Evolutionary conservation across 495 filamentous ascomycete genomes (phyloP).

Genomic region (Letharia lupina): DNA sequence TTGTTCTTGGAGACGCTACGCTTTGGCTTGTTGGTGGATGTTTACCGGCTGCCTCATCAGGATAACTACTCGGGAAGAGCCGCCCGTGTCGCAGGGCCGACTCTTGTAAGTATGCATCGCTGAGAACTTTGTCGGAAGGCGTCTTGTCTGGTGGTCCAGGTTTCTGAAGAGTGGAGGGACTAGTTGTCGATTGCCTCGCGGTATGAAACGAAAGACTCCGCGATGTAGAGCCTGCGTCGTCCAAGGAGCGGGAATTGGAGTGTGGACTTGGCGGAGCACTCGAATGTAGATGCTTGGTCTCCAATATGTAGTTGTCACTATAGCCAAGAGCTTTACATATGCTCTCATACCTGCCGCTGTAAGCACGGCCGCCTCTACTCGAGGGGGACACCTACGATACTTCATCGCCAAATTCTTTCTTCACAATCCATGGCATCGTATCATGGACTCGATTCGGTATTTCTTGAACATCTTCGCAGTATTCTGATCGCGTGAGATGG

Average conservation of each 20-base stretch:
- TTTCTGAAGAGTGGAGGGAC: neutral
- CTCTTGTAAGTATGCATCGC: neutral
- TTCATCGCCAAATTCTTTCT: neutral
- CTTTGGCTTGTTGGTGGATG: neutral
- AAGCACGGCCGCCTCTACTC: neutral
- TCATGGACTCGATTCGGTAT: neutral
- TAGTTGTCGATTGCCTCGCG: neutral
- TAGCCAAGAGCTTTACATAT: neutral
- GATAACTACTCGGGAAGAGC: no score
- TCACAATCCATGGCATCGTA: neutral
- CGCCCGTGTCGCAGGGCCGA: neutral
- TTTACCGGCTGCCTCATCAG: neutral
- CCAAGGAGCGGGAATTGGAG: neutral
- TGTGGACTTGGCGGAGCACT: neutral
- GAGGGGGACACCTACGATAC: neutral
- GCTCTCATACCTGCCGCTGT: neutral
- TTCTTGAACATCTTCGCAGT: neutral
- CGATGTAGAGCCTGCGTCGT: neutral
- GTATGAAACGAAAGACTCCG: neutral
- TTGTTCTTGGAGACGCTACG: neutral
- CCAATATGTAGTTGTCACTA: neutral
- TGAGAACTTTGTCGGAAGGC: neutral
- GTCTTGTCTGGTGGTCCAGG: neutral
- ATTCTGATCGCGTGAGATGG: neutral
- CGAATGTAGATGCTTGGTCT: neutral